phyloP scores from a whole-genome alignment of 2,329 filamentous ascomycete genomes.

The Fusarium zealandicum region DNA sequence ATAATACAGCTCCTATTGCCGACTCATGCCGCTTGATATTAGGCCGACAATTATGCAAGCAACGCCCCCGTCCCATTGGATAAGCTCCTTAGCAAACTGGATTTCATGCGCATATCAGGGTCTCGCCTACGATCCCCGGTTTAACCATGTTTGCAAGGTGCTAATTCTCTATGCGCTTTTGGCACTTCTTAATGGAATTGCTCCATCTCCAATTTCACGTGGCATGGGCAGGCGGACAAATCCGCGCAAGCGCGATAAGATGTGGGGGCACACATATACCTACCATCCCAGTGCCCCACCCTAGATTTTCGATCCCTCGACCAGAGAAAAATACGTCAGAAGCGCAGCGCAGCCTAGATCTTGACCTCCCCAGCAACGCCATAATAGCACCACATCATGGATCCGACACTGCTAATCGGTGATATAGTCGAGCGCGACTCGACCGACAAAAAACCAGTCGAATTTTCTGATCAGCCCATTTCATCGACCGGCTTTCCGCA shows the following conservation, averaged over 20 bases:
- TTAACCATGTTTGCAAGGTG: too few relatives aligned
- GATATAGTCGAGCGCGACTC: conserved; percentile 82
- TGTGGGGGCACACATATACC: conserved; percentile 23
- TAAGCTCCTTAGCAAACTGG: background rate
- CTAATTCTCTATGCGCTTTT: background rate
- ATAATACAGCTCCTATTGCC: conserved; percentile 20
- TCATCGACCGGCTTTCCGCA: conserved; percentile 80
- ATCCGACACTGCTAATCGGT: conserved; percentile 65
- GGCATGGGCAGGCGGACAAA: conserved; percentile 23
- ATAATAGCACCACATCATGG: conserved; percentile 40
- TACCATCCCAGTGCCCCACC: conserved; percentile 27
- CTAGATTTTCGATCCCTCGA: conserved; percentile 27
- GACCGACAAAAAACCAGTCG: conserved; percentile 65
- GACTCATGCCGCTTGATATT: conserved; percentile 23
- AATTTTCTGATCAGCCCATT: conserved; percentile 56
- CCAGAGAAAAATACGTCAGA: conserved; percentile 36
- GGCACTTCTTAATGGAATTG: background rate
- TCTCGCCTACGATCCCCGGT: too few relatives aligned
- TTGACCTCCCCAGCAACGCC: conserved; percentile 1
- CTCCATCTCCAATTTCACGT: conserved; percentile 21
- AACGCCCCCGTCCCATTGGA: background rate
- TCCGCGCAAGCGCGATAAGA: conserved; percentile 19
- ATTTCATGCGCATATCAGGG: too few relatives aligned
- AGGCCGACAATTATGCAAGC: conserved; percentile 8
- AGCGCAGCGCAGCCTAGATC: conserved; percentile 7